Evolutionary conservation across 805 yeast species (phyloP).

Genomic region (Wickerhamiella parazyma): DNA sequence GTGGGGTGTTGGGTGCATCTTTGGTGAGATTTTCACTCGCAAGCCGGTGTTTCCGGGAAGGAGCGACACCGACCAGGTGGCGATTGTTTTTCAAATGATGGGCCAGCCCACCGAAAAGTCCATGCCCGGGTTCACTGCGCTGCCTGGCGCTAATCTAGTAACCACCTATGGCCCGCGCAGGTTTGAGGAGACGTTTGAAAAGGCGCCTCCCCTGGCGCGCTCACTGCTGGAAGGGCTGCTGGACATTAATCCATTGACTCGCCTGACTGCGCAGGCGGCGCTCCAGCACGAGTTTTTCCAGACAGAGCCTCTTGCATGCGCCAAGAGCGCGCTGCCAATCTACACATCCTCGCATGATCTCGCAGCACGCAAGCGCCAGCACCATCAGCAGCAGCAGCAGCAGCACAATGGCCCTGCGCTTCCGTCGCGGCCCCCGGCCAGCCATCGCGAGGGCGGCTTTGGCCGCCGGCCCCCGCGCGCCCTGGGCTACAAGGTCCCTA

Average conservation of each 20-base stretch:
- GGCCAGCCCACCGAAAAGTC: conserved; percentile 58
- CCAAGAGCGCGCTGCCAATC: conserved; percentile 42
- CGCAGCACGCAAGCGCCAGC: conserved; percentile 30
- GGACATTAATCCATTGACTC: conserved; percentile 50
- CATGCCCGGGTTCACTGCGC: conserved; percentile 47
- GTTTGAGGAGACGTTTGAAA: conserved; percentile 31
- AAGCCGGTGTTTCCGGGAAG: conserved; percentile 77
- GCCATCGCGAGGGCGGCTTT: not conserved
- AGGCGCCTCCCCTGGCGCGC: conserved; percentile 19
- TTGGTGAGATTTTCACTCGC: conserved; percentile 75
- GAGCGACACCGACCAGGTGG: conserved; percentile 80
- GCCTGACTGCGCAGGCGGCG: conserved; percentile 74
- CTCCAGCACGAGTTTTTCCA: conserved; percentile 55
- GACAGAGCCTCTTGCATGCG: conserved; percentile 50
- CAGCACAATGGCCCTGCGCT: conserved; percentile 1
- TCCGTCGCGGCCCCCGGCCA: conserved; percentile 1
- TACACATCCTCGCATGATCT: conserved; percentile 85
- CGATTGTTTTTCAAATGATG: conserved; percentile 59
- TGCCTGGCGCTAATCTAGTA: conserved; percentile 33
- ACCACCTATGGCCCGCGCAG: conserved; percentile 20
- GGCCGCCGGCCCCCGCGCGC: conserved; percentile 13
- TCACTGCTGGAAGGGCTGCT: conserved; percentile 46
- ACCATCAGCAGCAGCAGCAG: conserved; percentile 9
- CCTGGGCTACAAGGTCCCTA: conserved; percentile 16
- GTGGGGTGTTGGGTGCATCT: conserved; percentile 96